Conservation (phyloP, 306 rosid genomes). For the Mimosa bimucronata region DNA sequence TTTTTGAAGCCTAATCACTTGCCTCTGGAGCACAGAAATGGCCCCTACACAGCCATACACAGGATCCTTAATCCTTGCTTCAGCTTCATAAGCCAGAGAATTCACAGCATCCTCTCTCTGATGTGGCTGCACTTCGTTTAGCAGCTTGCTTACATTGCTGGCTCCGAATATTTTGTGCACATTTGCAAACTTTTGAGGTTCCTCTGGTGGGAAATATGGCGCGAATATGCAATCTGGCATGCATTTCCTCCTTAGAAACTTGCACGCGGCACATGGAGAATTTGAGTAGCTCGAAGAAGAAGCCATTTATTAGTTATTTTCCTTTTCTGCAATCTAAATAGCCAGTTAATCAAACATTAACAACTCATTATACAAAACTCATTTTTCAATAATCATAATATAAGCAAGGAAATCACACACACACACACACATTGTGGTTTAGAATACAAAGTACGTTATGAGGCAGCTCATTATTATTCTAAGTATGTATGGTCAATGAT, state of each 20-base stretch:
- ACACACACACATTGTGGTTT: no score
- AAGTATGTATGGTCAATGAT: constrained; percentile 3
- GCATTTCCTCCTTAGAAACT: constrained; percentile 83
- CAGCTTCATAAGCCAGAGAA: constrained; percentile 93
- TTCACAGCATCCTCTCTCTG: constrained; percentile 90
- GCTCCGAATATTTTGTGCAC: constrained; percentile 97
- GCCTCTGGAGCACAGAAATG: constrained; percentile 81
- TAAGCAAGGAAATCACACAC: no score
- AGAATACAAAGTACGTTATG: no score
- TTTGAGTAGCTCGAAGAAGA: constrained; percentile 72
- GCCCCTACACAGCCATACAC: constrained; percentile 94
- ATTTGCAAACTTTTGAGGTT: constrained; percentile 81
- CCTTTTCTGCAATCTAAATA: background rate
- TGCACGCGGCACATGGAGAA: constrained; percentile 96
- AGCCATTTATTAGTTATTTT: constrained; percentile 41
- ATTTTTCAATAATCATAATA: background rate
- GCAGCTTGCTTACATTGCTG: constrained; percentile 84
- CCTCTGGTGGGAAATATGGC: constrained; percentile 87
- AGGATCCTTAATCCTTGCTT: constrained; percentile 88
- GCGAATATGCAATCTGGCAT: constrained; percentile 79
- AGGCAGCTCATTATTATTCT: background rate
- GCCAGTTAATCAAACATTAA: background rate
- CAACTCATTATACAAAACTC: background rate
- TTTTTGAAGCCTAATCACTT: constrained; percentile 78
- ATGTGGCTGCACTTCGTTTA: constrained; percentile 77